Conservation (phyloP, 148 eudicot species). For the Hydrangea macrophylla region DNA sequence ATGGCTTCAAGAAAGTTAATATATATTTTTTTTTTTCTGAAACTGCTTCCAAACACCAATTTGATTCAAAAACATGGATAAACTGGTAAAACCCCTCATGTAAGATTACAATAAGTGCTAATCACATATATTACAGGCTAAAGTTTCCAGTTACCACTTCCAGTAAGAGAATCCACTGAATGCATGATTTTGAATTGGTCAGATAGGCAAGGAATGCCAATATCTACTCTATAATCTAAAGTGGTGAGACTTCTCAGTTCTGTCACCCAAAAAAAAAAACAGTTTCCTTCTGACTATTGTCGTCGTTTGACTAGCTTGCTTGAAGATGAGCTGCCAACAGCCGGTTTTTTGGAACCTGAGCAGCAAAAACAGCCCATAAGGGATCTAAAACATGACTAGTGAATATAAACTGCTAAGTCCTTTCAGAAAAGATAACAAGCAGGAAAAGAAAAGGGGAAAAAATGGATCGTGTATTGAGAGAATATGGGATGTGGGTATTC, state of each 20-base stretch:
- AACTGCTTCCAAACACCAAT: not conserved
- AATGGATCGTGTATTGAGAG: not conserved
- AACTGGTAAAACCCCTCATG: not conserved
- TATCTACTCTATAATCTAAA: not conserved
- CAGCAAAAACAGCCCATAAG: no score
- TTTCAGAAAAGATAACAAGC: no score
- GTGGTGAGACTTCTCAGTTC: not conserved
- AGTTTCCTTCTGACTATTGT: constrained; percentile 14
- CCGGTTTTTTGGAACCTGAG: constrained; percentile 33
- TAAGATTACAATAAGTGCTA: not conserved
- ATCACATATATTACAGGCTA: not conserved
- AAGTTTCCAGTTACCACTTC: not conserved
- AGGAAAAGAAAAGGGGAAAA: not conserved
- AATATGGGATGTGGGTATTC: not conserved
- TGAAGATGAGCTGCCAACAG: constrained; percentile 27
- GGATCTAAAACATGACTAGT: no score
- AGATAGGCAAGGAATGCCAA: not conserved
- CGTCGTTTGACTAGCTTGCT: constrained; percentile 19
- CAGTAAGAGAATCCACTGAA: not conserved
- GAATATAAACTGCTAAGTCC: no score
- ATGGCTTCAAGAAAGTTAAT: not conserved
- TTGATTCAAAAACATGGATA: not conserved
- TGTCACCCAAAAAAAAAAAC: no score
- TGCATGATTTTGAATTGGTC: no score
- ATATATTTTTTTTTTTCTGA: no score